phyloP scores from a whole-genome alignment of 805 yeast genomes.

The Ogataea neopini region DNA sequence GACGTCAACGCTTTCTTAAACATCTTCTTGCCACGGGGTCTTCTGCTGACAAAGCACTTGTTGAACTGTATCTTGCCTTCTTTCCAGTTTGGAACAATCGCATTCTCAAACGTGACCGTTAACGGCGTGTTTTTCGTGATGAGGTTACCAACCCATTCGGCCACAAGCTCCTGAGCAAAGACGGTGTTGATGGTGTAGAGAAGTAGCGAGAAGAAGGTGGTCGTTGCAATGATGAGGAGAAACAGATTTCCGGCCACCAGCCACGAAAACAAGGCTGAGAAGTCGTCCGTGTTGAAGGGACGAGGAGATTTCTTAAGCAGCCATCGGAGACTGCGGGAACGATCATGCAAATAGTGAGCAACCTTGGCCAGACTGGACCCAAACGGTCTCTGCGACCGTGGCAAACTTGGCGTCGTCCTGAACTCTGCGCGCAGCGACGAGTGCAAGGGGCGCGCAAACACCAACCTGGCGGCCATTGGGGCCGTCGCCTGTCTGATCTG shows the following conservation, averaged over 20 bases:
- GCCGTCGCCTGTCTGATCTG: too few relatives aligned
- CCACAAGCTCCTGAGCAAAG: constrained; percentile 86
- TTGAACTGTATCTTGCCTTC: constrained; percentile 82
- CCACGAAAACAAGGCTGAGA: constrained; percentile 91
- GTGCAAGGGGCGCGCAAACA: background rate
- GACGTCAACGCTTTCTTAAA: constrained; percentile 23
- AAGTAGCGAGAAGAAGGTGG: constrained; percentile 84
- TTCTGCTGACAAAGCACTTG: constrained; percentile 79
- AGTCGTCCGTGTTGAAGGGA: constrained; percentile 91
- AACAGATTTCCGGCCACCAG: constrained; percentile 82
- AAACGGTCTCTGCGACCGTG: too few relatives aligned
- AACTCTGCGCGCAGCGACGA: background rate
- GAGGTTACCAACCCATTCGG: constrained; percentile 75
- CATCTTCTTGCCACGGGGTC: constrained; percentile 57
- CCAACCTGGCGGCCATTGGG: too few relatives aligned
- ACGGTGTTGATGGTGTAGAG: constrained; percentile 79
- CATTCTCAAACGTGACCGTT: constrained; percentile 86
- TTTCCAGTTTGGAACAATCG: constrained; percentile 92
- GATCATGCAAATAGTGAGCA: background rate
- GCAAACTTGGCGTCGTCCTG: too few relatives aligned
- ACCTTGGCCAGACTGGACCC: background rate
- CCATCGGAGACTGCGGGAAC: constrained; percentile 58
- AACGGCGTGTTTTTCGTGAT: constrained; percentile 82
- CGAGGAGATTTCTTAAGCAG: constrained; percentile 68
- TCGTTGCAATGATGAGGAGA: constrained; percentile 81